Evolutionary conservation across 805 yeast genomes (phyloP), one percentile per base, ranked within the genome.

Genomic region (Wickerhamiella azyma): DNA sequence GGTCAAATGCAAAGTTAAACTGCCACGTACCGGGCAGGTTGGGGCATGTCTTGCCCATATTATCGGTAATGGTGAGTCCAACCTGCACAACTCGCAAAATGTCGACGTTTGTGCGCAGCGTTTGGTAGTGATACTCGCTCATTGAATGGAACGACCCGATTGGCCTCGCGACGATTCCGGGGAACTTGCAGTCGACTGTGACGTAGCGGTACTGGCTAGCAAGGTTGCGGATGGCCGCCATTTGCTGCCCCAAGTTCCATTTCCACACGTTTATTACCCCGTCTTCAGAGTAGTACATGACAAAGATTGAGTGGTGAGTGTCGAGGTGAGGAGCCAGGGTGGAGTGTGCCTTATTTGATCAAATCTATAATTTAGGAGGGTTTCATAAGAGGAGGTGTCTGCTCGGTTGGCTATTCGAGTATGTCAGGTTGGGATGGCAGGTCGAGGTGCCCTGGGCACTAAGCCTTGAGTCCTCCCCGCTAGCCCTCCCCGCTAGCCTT

Each of bases 141-240:
- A 92, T 83, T 2, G 92, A 78, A 55, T 85, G 77, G 65, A 92
- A 92, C 16, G 84, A 77, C 16, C 98, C 98, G 50, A 92, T 83
- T 13, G 98, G 98, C 55, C 98, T 75, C 2, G 95, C 95, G 24
- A 89, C 81, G 18, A 94, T 84, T 0, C 98, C 98, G 0, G 96
- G 96, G 59, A 92, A 86, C 62, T 92, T 97, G 40, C 94, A 86
- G 55, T 86, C 88, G 48, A 86, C 74, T 2, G 70, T 59, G 8
- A 67, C 56, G 45, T 60, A 63, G 40, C 63, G 64, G 55, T 64
- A 67, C 35, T 61, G 58, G 19, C 62, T 58, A 13, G 62, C 56
- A 24, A 65, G 55, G 44, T 61, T 64, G 17, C 68, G 59, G 33
- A 68, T 52, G 16, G 60, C 51, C 14, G 61, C 60, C 63, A 68